Base-by-base conservation (phyloP, 345 rosid genomes). In the Geranium brycei region DNA sequence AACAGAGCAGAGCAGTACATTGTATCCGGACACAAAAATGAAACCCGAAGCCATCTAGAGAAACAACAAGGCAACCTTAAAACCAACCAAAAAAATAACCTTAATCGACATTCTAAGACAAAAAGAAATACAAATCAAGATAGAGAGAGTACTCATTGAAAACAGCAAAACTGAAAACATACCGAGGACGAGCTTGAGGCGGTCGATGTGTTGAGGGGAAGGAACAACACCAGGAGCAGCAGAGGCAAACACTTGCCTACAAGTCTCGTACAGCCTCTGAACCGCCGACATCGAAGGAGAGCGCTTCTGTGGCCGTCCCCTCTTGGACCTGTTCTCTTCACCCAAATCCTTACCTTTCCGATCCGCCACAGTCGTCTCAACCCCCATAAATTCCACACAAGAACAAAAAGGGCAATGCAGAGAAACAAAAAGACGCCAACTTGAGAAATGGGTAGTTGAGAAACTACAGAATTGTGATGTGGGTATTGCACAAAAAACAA, bases 171-270 rank as follows among this genome's bases (percentile, higher is more conserved):
- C 14, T 64, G 19, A 13, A 31, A 5, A 23, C 84, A 60, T 91
- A 95, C 99, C 99, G 73, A 95, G 72, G 75, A 85, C 82, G 0
- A 77, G 68, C 53, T 77, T 80, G 5, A 95, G 81, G 71, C 66
- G 75, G 56, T 81, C 78, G 69, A 95, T 82, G 60, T 84, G 71
- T 40, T 81, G 86, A 0, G 77, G 75, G 31, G 88, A 68, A 5
- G 99, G 97, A 53, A 87, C 75, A 73, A 84, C 32, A 62, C 84
- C 91, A 47, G 85, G 14, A 12, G 76, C 73, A 30, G 83, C 17
- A 32, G 0, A 16, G 62, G 83, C 73, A 72, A 88, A 91, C 15
- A 91, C 97, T 31, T 88, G 80, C 66, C 67, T 83, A 77, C 99
- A 95, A 51, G 91, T 80, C 61, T 84, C 70, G 70, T 73, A 91